Conservation (phyloP, 2,329 filamentous ascomycete genomes). For the Diaporthe nobilis region DNA sequence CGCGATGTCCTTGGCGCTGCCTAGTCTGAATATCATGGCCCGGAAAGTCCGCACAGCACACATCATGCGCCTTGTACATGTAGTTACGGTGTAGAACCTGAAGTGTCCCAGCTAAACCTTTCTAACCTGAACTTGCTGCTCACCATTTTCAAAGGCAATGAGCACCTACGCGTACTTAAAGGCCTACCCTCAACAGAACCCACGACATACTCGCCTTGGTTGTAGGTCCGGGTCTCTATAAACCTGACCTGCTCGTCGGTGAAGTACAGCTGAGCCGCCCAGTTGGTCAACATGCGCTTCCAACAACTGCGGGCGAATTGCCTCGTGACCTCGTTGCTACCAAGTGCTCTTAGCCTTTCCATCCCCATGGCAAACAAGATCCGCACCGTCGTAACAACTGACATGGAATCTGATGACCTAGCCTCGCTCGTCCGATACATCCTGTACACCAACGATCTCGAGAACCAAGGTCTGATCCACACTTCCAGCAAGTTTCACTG, state of each 20-base stretch:
- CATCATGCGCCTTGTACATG: not conserved
- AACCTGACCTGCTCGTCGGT: not conserved
- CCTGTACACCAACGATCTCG: constrained; percentile 46
- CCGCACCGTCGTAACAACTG: constrained; percentile 24
- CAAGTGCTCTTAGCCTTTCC: constrained; percentile 2
- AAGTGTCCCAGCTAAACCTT: not conserved
- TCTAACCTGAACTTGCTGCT: not conserved
- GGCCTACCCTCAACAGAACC: not conserved
- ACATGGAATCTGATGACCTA: constrained; percentile 31
- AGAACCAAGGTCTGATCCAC: constrained; percentile 45
- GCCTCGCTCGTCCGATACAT: constrained; percentile 41
- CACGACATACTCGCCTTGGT: not conserved
- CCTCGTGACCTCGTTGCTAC: not conserved
- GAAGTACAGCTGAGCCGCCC: not conserved
- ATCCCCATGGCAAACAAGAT: constrained; percentile 9
- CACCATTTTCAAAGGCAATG: not conserved
- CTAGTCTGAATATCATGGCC: constrained; percentile 8
- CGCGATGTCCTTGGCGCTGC: not conserved
- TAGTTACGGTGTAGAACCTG: not conserved
- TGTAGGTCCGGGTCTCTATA: not conserved
- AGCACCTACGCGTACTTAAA: not conserved
- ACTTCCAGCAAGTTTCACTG: constrained; percentile 44
- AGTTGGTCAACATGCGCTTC: constrained; percentile 1
- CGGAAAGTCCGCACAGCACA: constrained; percentile 11
- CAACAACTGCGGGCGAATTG: not conserved